Conservation (phyloP, 176 grass and related monocot species). For the Eleusine indica region DNA sequence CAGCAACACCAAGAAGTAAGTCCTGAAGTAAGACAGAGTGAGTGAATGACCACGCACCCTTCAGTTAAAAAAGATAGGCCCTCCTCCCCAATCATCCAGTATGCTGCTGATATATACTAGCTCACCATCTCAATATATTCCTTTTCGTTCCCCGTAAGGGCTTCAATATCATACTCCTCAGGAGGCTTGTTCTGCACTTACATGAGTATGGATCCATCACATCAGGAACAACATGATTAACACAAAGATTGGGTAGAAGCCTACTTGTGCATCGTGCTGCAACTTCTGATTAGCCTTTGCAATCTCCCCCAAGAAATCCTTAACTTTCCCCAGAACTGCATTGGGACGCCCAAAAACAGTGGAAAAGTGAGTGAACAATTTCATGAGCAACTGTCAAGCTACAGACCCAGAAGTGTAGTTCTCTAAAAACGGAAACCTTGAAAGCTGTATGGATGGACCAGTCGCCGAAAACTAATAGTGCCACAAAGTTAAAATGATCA, state of each 20-base stretch:
- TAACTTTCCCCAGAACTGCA: constrained; percentile 80
- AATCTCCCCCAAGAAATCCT: constrained; percentile 81
- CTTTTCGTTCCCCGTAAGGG: constrained; percentile 71
- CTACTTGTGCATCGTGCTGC: constrained; percentile 62
- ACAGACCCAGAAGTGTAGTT: not conserved
- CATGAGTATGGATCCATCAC: not conserved
- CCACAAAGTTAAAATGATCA: not conserved
- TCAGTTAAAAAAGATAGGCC: constrained; percentile 12
- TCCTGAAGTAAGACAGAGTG: constrained; percentile 48
- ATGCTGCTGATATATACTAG: constrained; percentile 17
- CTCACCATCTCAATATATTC: constrained; percentile 95
- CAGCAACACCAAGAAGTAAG: constrained; percentile 82
- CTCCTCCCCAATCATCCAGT: not conserved
- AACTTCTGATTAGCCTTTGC: constrained; percentile 82
- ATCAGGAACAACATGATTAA: not conserved
- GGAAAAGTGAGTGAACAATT: not conserved
- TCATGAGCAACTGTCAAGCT: not conserved
- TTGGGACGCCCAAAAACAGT: constrained; percentile 23
- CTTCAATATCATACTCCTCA: constrained; percentile 78
- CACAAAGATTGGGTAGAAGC: constrained; percentile 6
- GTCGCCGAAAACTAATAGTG: not conserved
- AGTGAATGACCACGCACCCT: not conserved
- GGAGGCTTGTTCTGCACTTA: constrained; percentile 65
- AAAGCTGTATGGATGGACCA: not conserved
- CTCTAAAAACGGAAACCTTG: not conserved